A percentile compares a stretch with the other conserved stretches of the same genome.
Evolutionary conservation across 179 eudicot species (phyloP).

Genomic region (Dionaea muscipula): DNA sequence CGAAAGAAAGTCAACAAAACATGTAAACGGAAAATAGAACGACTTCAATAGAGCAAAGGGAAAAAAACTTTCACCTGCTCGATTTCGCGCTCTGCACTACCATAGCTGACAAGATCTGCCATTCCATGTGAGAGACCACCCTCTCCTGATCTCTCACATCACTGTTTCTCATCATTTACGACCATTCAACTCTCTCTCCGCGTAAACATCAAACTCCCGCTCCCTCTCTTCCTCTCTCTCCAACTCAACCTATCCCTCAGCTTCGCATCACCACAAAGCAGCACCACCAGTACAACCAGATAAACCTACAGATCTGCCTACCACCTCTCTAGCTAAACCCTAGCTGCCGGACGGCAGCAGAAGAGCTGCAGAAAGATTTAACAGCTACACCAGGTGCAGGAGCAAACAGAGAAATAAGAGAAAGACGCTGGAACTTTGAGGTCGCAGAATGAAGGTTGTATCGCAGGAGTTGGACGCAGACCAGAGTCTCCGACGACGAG

Average conservation of each 20-base stretch:
- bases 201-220: conserved; percentile 6
- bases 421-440: too few relatives aligned
- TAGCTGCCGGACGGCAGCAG: too few relatives aligned
- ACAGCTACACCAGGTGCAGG: neutral
- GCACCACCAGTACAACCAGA: too few relatives aligned
- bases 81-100: conserved; percentile 70
- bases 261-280: too few relatives aligned
- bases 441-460: too few relatives aligned
- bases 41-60: neutral
- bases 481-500: neutral
- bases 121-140: conserved; percentile 70
- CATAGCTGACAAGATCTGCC: conserved; percentile 95
- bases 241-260: neutral
- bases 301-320: too few relatives aligned
- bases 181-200: conserved; percentile 23
- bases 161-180: conserved; percentile 69
- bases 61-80: conserved; percentile 49
- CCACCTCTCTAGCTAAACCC: too few relatives aligned
- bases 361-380: neutral
- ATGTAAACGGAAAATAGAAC: conserved; percentile 1
- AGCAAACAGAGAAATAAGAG: neutral
- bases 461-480: neutral
- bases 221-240: conserved; percentile 2
- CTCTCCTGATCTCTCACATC: conserved; percentile 36
- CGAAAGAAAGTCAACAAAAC: too few relatives aligned